Evolutionary conservation across 176 grass and related monocot genomes (phyloP).

Genomic region (Phoenix roebelenii): DNA sequence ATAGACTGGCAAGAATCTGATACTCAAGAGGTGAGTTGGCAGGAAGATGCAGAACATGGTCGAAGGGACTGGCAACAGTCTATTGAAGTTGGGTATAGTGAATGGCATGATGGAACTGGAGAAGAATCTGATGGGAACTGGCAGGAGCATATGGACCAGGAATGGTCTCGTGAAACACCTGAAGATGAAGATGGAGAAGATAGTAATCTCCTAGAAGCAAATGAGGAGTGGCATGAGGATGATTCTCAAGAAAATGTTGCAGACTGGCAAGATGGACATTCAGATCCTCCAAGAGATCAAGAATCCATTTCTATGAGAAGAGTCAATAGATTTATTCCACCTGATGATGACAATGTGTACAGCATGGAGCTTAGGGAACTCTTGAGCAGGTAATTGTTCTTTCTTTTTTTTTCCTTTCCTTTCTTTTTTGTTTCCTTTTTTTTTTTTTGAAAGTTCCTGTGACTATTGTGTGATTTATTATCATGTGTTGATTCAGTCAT

Average conservation of each 20-base stretch:
- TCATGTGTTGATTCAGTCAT: no score
- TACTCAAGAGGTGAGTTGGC: slow-evolving; percentile 16
- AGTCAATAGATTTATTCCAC: slow-evolving; percentile 42
- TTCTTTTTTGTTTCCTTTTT: no score
- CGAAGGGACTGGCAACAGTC: slow-evolving; percentile 9
- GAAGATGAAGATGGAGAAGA: slow-evolving; percentile 35
- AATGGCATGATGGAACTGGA: neutral
- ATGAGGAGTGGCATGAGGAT: slow-evolving; percentile 53
- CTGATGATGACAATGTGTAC: slow-evolving; percentile 57
- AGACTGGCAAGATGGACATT: slow-evolving; percentile 36
- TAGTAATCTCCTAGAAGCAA: slow-evolving; percentile 10
- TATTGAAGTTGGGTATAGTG: neutral
- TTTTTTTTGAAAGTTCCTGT: no score
- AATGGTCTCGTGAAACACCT: slow-evolving; percentile 24
- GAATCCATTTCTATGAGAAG: slow-evolving; percentile 25
- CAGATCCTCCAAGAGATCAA: slow-evolving; percentile 8
- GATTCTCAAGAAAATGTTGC: slow-evolving; percentile 35
- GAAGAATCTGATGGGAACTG: slow-evolving; percentile 5
- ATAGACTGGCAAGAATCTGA: slow-evolving; percentile 6
- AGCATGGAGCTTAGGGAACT: slow-evolving; percentile 83
- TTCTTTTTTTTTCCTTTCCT: neutral
- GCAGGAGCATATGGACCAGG: neutral
- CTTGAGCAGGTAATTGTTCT: slow-evolving; percentile 52
- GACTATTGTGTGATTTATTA: no score
- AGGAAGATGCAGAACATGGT: slow-evolving; percentile 23